Evolutionary conservation across 1,284 basidiomycete species (phyloP).

Genomic region (Malassezia equina): DNA sequence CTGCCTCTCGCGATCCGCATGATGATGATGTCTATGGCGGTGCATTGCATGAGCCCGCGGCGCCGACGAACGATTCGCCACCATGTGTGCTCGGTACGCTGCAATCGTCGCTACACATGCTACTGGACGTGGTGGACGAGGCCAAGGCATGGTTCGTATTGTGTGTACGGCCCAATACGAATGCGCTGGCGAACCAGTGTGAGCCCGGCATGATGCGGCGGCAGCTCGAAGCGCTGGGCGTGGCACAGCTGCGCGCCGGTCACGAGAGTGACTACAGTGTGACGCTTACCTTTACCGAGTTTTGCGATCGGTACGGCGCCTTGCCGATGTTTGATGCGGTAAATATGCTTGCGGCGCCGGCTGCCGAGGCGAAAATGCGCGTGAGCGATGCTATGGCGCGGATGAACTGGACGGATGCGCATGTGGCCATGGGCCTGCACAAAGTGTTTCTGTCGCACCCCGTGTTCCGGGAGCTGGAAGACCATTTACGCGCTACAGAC

Average conservation of each 20-base stretch:
- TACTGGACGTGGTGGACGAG: constrained; percentile 80
- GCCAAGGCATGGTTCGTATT: constrained; percentile 86
- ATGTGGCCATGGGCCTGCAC: constrained; percentile 64
- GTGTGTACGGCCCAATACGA: constrained; percentile 87
- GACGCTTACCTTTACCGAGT: constrained; percentile 76
- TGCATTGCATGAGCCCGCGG: constrained; percentile 15
- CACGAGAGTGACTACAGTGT: constrained; percentile 51
- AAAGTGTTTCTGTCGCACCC: constrained; percentile 81
- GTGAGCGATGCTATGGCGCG: constrained; percentile 53
- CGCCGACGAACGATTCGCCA: constrained; percentile 17
- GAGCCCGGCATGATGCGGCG: constrained; percentile 84
- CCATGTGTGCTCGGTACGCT: constrained; percentile 77
- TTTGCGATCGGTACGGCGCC: constrained; percentile 58
- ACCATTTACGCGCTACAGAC: constrained; percentile 60
- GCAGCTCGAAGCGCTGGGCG: constrained; percentile 71
- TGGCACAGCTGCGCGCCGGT: constrained; percentile 59
- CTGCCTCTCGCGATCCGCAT: constrained; percentile 44
- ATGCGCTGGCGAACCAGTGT: constrained; percentile 81
- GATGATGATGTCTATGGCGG: constrained; percentile 28
- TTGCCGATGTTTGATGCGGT: constrained; percentile 30
- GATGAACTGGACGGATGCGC: constrained; percentile 60
- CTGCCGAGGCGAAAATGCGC: constrained; percentile 50
- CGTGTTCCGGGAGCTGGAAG: constrained; percentile 81
- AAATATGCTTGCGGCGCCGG: constrained; percentile 52
- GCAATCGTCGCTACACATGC: constrained; percentile 65